Base-by-base conservation (phyloP, 306 rosid genomes). In the Rubus parviflorus region DNA sequence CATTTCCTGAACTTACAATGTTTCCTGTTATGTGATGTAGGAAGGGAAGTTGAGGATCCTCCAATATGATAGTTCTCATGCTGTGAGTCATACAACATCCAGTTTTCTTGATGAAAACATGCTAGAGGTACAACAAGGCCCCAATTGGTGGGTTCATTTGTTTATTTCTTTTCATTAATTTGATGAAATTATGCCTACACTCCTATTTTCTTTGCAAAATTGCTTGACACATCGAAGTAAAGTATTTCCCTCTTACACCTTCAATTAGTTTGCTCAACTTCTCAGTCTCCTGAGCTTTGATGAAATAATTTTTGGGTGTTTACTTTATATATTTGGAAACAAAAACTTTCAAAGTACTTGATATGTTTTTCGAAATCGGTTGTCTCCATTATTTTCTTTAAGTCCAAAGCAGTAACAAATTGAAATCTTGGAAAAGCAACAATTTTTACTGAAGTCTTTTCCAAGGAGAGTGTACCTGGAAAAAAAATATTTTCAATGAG, bases 21-120 rank as follows among this genome's bases (percentile, higher is more conserved):
- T 79, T 42, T 41, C 66, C 52, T 72, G n/a, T 68, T 77, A 79
- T 79, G 80, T 79, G 65, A 57, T 86, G 76, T 78, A 96, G 99
- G 99, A 96, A 89, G 99, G 99, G 77, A 96, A 90, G 91, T 93
- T 96, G 37, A 90, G 99, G 85, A 84, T 88, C 81, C 89, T 88
- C 64, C 88, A 83, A 43, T 81, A 77, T 58, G 92, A 88, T 68
- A 74, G 83, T 66, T 79, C 88, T 48, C 80, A 70, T 54, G 49
- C 77, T 70, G 41, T 57, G 47, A 80, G 81, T 82, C 65, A 68
- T 63, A 58, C 80, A 22, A 43, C 83, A 14, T 68, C 75, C 38
- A 79, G 74, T 71, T 80, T 80, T 80, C 71, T 75, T 5, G 88
- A 83, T 48, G 92, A 86, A 79, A 83, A 79, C 80, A 81, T 83